Evolutionary conservation across 805 yeast genomes (phyloP), one percentile per base, ranked within the genome.

Genomic region (Starmerella bombicola): DNA sequence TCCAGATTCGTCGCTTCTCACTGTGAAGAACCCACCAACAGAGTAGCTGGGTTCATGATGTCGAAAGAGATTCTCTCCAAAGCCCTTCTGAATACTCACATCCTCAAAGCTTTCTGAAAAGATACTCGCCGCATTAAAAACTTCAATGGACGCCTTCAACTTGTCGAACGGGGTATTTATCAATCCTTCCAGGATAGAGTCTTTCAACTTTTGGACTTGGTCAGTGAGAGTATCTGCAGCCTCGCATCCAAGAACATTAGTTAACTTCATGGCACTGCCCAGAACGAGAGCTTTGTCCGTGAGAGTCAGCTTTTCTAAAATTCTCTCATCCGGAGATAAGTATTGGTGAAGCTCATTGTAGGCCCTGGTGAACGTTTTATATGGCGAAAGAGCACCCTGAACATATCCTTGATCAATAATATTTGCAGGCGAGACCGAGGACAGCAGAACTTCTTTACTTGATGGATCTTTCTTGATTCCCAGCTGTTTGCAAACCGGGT

Each of bases 361-460:
- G 3, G 42, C 38, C 2, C 38, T 33, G 13, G 25, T 15, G n/a
- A 43, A 36, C 18, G 48, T 44, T 2, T 22, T 10, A 20, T 38
- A 48, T 6, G 46, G 40, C 1, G 45, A 26, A n/a, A 16, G 19
- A 13, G 20, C 37, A 3, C 28, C 30, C 3, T 8, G 2, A 1
- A 33, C 22, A 23, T 29, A 35, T 12, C 49, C 47, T 2, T 20
- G 17, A 7, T 42, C 42, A 13, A 47, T 37, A 10, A 45, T 38
- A 15, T 30, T 37, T 15, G 25, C 4, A 2, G 48, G 36, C 3
- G 35, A 16, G 6, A 34, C 36, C 7, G 16, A 13, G 24, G 21
- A 9, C 9, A 23, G 28, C 4, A 36, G 28, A 18, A 17, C 24
- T 4, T 22, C 21, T 7, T 30, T 22, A 17, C 22, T 21, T 5